Evolutionary conservation across 352 stramenopile genomes (phyloP).

Genomic region (Globisporangium camurandrum): DNA sequence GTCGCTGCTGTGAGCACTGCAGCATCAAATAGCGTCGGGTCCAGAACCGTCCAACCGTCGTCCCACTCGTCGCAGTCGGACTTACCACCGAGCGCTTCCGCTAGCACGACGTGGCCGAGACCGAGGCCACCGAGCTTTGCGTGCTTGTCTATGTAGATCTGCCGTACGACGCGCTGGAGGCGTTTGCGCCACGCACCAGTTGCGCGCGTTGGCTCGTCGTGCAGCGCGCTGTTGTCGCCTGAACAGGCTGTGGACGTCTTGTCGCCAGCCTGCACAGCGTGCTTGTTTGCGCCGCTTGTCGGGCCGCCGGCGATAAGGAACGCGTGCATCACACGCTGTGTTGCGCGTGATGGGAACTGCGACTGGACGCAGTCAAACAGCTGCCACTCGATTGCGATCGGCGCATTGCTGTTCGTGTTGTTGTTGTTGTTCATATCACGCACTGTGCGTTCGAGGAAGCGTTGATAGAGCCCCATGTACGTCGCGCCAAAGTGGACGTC

Average conservation of each 20-base stretch:
- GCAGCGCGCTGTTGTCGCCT: too few relatives aligned
- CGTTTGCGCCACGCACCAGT: slow-evolving; percentile 12
- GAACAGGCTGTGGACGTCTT: too few relatives aligned
- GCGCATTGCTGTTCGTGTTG: slow-evolving; percentile 11
- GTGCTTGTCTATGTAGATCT: slow-evolving; percentile 17
- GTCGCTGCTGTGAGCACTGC: not conserved
- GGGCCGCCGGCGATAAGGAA: slow-evolving; percentile 30
- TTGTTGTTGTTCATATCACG: too few relatives aligned
- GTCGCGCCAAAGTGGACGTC: slow-evolving; percentile 31
- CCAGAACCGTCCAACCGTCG: slow-evolving; percentile 19
- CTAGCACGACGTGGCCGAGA: slow-evolving; percentile 24
- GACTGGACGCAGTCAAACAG: slow-evolving; percentile 33
- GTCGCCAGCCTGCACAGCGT: too few relatives aligned
- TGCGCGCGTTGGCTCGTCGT: not conserved
- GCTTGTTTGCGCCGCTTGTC: slow-evolving; percentile 6
- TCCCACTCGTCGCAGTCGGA: slow-evolving; percentile 11
- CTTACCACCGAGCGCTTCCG: slow-evolving; percentile 14
- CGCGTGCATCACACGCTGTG: slow-evolving; percentile 18
- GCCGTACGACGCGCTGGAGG: slow-evolving; percentile 19
- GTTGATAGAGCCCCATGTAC: slow-evolving; percentile 31
- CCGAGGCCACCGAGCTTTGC: slow-evolving; percentile 18
- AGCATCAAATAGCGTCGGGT: slow-evolving; percentile 9
- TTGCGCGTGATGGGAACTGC: slow-evolving; percentile 22
- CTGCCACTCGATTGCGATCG: slow-evolving; percentile 21
- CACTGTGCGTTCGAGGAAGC: slow-evolving; percentile 23